A percentile compares a stretch with the other conserved stretches of the same genome.
Evolutionary conservation across 1,139 yeast species (phyloP).

Genomic region (Geotrichum reessii): DNA sequence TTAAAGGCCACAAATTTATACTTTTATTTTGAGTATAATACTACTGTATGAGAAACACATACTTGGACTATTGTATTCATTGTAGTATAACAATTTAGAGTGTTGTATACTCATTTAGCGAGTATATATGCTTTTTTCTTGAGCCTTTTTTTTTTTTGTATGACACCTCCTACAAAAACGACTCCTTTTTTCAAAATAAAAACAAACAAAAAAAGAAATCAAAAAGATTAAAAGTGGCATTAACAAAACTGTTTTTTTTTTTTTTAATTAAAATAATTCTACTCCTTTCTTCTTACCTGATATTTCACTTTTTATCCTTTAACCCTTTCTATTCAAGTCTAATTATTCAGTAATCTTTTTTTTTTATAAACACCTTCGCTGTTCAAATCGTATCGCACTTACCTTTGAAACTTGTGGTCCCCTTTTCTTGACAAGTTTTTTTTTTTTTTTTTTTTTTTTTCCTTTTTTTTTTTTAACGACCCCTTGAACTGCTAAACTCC

Average conservation of each 20-base stretch:
- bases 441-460: conserved; percentile 1
- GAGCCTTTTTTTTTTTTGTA: no score
- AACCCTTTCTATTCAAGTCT: neutral
- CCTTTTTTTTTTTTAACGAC: neutral
- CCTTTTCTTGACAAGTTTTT: neutral
- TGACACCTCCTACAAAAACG: neutral
- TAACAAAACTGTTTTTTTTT: neutral
- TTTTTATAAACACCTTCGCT: neutral
- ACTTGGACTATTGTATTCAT: neutral
- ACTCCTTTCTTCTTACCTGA: neutral
- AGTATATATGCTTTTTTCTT: no score
- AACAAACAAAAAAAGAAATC: neutral
- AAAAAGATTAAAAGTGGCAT: neutral
- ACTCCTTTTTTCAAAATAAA: neutral
- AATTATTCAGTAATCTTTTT: neutral
- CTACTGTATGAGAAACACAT: neutral
- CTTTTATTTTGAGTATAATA: neutral
- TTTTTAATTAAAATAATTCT: neutral
- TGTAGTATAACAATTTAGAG: neutral
- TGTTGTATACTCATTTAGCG: no score
- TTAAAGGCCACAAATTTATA: neutral
- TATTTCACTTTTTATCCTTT: no score
- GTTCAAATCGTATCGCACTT: neutral
- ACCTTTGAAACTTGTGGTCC: neutral
- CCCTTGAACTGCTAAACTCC: neutral